Evolutionary conservation across 768 basidiomycete genomes (phyloP).

Genomic region (Boletus patriciae): DNA sequence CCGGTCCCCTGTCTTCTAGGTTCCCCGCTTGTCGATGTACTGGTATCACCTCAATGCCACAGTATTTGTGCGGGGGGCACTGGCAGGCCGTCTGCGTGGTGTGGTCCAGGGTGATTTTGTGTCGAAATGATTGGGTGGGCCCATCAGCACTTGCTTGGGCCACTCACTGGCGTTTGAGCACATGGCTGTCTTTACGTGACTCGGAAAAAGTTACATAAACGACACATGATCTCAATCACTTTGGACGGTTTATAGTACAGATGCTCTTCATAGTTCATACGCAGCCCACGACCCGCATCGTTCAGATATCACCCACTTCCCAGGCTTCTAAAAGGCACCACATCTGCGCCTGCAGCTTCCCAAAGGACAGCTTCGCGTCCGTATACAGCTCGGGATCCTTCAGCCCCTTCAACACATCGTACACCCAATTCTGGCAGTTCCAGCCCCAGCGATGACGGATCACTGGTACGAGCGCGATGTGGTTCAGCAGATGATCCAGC

Average conservation of each 20-base stretch:
- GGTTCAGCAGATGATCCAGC: slow-evolving; percentile 17
- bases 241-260: not conserved
- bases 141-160: no score
- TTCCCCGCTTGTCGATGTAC: no score
- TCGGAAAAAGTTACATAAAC: not conserved
- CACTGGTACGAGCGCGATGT: slow-evolving; percentile 22
- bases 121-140: no score
- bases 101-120: no score
- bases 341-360: slow-evolving; percentile 30
- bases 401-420: slow-evolving; percentile 21
- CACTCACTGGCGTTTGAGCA: no score
- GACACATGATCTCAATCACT: not conserved
- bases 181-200: no score
- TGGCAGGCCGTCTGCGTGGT: no score
- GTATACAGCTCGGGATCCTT: slow-evolving; percentile 11
- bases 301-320: slow-evolving; percentile 29
- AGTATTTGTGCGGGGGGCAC: no score
- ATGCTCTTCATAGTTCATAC: not conserved
- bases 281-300: not conserved
- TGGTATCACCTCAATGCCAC: no score
- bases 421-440: slow-evolving; percentile 33
- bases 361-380: slow-evolving; percentile 16
- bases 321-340: slow-evolving; percentile 29
- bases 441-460: slow-evolving; percentile 15
- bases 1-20: no score